phyloP scores from a whole-genome alignment of 257 asterid species.

The Solanum pinnatisectum region DNA sequence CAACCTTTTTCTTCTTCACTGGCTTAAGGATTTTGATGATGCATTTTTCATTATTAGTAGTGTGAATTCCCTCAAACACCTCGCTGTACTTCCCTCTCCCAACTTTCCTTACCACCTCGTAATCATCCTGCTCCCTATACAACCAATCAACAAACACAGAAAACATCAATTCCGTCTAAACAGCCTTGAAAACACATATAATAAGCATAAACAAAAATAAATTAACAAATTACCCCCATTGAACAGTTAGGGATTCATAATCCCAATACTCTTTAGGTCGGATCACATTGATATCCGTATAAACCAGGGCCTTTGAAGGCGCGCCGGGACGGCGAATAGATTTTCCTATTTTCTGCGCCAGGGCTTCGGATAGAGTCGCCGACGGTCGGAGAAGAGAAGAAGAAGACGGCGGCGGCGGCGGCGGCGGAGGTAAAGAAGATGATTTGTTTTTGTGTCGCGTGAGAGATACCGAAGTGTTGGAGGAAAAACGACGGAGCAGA shows the following conservation, averaged over 20 bases:
- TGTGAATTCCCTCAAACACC: constrained; percentile 82
- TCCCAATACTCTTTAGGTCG: constrained; percentile 96
- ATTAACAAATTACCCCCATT: constrained; percentile 73
- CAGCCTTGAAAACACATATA: not conserved
- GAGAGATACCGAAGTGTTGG: constrained; percentile 9
- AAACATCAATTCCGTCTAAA: not conserved
- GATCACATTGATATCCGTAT: constrained; percentile 66
- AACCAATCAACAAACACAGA: constrained; percentile 11
- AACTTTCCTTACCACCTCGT: constrained; percentile 90
- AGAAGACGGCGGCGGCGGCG: constrained; percentile 11
- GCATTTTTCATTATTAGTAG: constrained; percentile 72
- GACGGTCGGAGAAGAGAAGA: constrained; percentile 21
- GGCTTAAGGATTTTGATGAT: constrained; percentile 89
- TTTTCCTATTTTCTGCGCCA: constrained; percentile 91
- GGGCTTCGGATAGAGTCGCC: constrained; percentile 27
- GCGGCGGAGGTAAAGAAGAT: not conserved
- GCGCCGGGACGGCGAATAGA: constrained; percentile 83
- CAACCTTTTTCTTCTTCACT: constrained; percentile 88
- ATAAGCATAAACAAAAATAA: not conserved
- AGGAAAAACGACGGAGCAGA: constrained; percentile 26
- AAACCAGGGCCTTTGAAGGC: constrained; percentile 76
- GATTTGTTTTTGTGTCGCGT: constrained; percentile 10
- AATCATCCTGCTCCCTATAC: constrained; percentile 81
- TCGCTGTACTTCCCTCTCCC: constrained; percentile 97
- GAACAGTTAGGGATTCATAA: constrained; percentile 80